Evolutionary conservation across 441 rosid species (phyloP), one percentile per base, ranked within the genome.

Genomic region (Corymbia calophylla): DNA sequence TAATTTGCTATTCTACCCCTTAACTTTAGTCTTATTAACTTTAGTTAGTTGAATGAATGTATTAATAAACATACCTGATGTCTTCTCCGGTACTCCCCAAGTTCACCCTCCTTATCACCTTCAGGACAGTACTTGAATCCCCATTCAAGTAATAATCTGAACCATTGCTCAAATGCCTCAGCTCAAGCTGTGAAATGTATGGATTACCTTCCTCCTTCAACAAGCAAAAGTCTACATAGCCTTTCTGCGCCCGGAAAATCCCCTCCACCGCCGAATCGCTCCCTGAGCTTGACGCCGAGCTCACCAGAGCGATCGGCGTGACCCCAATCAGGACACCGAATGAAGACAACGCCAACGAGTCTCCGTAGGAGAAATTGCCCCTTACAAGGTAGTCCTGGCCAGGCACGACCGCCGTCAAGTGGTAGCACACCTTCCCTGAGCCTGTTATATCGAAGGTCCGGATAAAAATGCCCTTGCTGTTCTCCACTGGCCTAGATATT

Each of bases 351-450:
- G 60, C 73, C 56, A 53, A 82, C 27, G 88, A 58, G 86, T 93
- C 92, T 12, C 89, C 90, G 5, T 49, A 64, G 54, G 91, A 92
- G 86, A 95, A 96, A 53, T 90, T 89, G 51, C 92, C 94, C 92
- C 96, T 91, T 84, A 96, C 84, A 27, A 95, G 93, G 91, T 96
- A 95, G 62, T 92, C 94, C 17, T 81, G 92, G 89, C 85, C 92
- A 44, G 49, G 84, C 91, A 80, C 88, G 25, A 58, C 56, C 15
- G 96, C 93, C 10, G 90, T 44, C 70, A 96, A 92, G 88, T 73
- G 91, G 70, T 95, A 96, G 86, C 98, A 96, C 91, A 91, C 93
- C 91, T 95, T 95, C 87, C 95, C 95, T 9, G 92, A 89, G 54
- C 39, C 68, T 44, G 0, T 0, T 21, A 92, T 89, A 82, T 90